These are phyloP conservation scores for Biancaea sappan DNA, from an alignment of 306 rosid species.

Conservation along the genomic window DNA sequence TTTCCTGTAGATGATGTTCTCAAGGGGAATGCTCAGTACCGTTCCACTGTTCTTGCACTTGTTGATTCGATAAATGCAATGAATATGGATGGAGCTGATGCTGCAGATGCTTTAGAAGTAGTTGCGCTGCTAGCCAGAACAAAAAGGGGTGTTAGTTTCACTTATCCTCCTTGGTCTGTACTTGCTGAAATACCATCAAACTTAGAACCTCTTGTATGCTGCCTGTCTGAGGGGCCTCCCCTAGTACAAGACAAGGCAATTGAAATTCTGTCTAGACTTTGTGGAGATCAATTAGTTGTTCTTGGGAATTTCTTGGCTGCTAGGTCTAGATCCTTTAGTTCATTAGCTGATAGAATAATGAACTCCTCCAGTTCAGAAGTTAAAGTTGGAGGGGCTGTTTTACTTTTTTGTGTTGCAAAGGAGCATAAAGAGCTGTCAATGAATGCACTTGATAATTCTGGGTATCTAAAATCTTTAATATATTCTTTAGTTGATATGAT, in stretches of 20 bases:
- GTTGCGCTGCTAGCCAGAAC: conserved; percentile 76
- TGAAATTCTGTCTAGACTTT: conserved; percentile 83
- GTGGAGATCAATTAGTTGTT: conserved; percentile 69
- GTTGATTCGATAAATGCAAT: conserved; percentile 70
- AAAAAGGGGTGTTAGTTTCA: conserved; percentile 60
- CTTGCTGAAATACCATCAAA: conserved; percentile 71
- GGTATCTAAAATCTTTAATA: conserved; percentile 59
- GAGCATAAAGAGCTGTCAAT: conserved; percentile 68
- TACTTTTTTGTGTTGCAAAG: conserved; percentile 83
- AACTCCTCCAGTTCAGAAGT: conserved; percentile 80
- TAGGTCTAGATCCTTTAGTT: conserved; percentile 61
- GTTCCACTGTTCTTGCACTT: conserved; percentile 72
- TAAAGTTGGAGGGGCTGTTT: conserved; percentile 75
- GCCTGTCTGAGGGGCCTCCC: conserved; percentile 85
- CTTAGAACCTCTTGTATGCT: conserved; percentile 71
- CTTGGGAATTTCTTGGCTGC: conserved; percentile 68
- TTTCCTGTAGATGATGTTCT: conserved; percentile 76
- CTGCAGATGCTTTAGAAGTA: conserved; percentile 79
- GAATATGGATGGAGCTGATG: conserved; percentile 68
- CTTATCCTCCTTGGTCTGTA: conserved; percentile 65
- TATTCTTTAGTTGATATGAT: conserved; percentile 79
- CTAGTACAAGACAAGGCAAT: conserved; percentile 84
- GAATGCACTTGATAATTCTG: conserved; percentile 73
- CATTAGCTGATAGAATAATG: conserved; percentile 77
- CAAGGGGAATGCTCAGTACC: conserved; percentile 73